phyloP scores from a whole-genome alignment of 2,329 filamentous ascomycete species.

The Cladorrhinum sp. region DNA sequence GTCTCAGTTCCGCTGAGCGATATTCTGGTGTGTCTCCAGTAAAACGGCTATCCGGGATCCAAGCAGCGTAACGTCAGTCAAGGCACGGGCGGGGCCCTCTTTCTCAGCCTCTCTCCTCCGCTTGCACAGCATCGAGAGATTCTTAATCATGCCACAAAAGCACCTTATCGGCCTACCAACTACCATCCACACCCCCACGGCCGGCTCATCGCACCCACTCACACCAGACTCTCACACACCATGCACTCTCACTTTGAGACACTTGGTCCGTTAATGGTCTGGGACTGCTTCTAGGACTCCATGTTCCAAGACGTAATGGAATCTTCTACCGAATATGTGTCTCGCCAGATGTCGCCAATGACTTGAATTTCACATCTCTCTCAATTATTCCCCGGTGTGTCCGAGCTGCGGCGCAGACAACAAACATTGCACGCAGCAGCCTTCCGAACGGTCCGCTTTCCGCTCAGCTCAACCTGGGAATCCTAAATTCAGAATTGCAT shows the following conservation, averaged over 20 bases:
- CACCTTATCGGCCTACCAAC: conserved; percentile 15
- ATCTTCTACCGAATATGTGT: background rate
- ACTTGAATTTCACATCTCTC: background rate
- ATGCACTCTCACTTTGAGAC: background rate
- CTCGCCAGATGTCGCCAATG: background rate
- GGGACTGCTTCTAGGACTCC: background rate
- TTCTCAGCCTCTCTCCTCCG: conserved; percentile 10
- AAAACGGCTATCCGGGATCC: conserved; percentile 3
- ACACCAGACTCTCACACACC: background rate
- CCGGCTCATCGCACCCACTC: conserved; percentile 1
- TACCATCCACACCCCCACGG: conserved; percentile 19
- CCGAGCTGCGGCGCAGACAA: background rate
- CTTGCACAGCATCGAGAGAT: background rate
- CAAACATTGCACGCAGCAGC: background rate
- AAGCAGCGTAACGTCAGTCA: conserved; percentile 12
- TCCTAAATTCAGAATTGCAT: background rate
- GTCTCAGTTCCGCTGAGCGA: background rate
- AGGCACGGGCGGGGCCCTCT: conserved; percentile 1
- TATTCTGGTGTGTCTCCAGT: background rate
- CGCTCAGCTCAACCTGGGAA: background rate
- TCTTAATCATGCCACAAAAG: conserved; percentile 19
- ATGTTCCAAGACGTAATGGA: conserved; percentile 17
- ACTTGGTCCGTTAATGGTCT: too few relatives aligned
- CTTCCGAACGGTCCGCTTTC: background rate
- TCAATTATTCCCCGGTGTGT: background rate